phyloP scores from a whole-genome alignment of 345 rosid species.

The Litchi chinensis region DNA sequence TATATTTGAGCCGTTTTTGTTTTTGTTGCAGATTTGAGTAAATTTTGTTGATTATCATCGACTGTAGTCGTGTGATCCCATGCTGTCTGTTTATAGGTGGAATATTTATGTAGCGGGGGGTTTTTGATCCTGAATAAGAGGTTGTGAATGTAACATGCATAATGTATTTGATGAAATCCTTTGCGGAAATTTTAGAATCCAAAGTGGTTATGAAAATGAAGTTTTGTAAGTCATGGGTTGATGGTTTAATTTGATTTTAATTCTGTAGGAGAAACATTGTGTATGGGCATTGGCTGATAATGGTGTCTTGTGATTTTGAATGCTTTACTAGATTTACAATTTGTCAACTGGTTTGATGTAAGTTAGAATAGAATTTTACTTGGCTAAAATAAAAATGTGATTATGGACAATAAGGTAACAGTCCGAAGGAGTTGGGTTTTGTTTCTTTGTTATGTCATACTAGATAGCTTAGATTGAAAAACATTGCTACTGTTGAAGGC shows the following conservation, averaged over 20 bases:
- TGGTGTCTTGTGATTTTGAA: not conserved
- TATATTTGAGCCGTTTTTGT: not conserved
- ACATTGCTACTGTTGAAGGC: not conserved
- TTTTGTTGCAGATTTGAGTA: not conserved
- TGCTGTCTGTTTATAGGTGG: not conserved
- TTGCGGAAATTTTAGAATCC: not conserved
- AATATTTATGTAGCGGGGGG: not conserved
- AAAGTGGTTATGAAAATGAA: too few relatives aligned
- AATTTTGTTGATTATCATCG: not conserved
- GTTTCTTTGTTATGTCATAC: not conserved
- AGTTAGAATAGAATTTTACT: not conserved
- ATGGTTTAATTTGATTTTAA: not conserved
- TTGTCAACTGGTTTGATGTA: not conserved
- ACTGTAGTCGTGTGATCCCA: not conserved
- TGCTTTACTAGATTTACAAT: not conserved
- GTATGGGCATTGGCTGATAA: not conserved
- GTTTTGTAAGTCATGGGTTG: not conserved
- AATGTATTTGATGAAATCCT: not conserved
- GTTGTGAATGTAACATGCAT: not conserved
- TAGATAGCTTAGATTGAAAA: not conserved
- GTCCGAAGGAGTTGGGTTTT: not conserved
- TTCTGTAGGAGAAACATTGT: not conserved
- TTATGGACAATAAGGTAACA: not conserved
- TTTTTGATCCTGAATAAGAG: not conserved
- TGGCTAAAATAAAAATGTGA: not conserved